phyloP scores from a whole-genome alignment of 352 stramenopile species.

The Pythium sp. region DNA sequence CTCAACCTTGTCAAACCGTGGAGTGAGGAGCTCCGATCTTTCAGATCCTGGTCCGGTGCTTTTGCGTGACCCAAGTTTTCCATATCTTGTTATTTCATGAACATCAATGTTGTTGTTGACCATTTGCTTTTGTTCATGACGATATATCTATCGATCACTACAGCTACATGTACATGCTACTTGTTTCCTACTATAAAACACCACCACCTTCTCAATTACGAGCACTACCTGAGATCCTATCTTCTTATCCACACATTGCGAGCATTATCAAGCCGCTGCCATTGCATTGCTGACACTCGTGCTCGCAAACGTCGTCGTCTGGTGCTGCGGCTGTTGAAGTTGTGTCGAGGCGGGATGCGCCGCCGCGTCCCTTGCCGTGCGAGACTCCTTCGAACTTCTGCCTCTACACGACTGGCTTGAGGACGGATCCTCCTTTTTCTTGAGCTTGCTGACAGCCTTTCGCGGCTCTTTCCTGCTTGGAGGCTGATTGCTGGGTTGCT shows the following conservation, averaged over 20 bases:
- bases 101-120: too few species aligned
- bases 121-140: too few species aligned
- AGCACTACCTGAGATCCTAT: neutral
- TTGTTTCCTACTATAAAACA: too few species aligned
- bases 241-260: neutral
- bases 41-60: neutral
- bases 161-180: too few species aligned
- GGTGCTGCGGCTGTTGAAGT: neutral
- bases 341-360: neutral
- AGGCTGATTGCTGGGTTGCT: neutral
- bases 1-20: neutral
- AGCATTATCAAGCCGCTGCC: neutral
- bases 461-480: neutral
- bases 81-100: neutral
- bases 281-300: neutral
- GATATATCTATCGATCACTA: too few species aligned
- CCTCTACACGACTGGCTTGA: neutral
- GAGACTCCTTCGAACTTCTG: constrained; percentile 1
- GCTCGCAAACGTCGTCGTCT: neutral
- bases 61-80: neutral
- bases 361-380: neutral
- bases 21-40: neutral
- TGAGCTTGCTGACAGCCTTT: neutral
- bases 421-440: neutral
- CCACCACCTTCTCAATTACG: neutral